phyloP scores from a whole-genome alignment of 306 rosid species.

The Dalbergia cochinchinensis region DNA sequence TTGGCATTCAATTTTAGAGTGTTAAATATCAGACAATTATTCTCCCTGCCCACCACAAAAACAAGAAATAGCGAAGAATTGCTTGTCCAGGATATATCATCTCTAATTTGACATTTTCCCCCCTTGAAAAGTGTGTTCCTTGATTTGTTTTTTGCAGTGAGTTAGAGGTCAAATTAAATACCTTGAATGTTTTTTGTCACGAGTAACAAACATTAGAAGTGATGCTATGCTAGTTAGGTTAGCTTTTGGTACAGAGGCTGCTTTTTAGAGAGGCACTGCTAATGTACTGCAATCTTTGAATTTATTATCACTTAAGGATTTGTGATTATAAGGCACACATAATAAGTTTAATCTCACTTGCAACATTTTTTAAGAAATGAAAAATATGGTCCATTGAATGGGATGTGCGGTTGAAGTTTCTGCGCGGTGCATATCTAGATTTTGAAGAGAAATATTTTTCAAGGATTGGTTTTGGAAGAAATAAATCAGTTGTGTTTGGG shows the following conservation, averaged over 20 bases:
- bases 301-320: not conserved
- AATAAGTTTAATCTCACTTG: not conserved
- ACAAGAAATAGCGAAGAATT: not conserved
- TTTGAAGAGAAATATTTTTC: conserved; percentile 3
- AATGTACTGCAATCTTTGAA: not conserved
- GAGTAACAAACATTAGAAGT: not conserved
- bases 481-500: conserved; percentile 1
- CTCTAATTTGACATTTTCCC: not conserved
- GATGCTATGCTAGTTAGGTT: conserved; percentile 30
- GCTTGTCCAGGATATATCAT: not conserved
- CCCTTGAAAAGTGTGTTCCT: not conserved
- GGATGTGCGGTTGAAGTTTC: conserved; percentile 10
- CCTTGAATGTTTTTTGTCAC: not conserved
- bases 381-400: not conserved
- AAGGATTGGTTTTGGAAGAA: conserved; percentile 5
- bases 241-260: conserved; percentile 16
- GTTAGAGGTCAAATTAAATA: conserved; percentile 1
- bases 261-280: not conserved
- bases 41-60: not conserved
- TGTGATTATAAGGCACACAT: conserved; percentile 20
- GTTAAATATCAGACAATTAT: conserved; percentile 10
- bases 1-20: conserved; percentile 13
- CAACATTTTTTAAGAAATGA: not conserved
- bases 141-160: conserved; percentile 2
- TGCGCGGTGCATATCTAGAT: not conserved